These are phyloP conservation scores for Eimeria sp. DNA, from an alignment of 169 alveolate species.

Conservation along the genomic window DNA sequence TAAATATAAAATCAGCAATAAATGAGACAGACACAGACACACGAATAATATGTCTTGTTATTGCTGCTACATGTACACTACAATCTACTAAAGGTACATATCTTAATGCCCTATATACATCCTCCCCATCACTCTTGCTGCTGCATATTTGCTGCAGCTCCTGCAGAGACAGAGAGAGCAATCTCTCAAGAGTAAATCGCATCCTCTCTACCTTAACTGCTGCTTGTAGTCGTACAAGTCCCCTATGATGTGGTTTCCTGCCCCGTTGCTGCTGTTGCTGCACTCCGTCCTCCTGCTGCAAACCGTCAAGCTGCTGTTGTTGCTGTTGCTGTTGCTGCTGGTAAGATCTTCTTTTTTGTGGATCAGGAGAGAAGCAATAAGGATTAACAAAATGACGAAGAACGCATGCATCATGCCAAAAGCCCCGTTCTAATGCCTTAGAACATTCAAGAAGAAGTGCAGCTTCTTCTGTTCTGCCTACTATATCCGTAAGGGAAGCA, in stretches of 20 bases:
- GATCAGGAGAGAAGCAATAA: conserved; percentile 64
- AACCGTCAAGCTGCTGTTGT: background rate
- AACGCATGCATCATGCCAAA: conserved; percentile 77
- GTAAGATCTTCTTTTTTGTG: conserved; percentile 12
- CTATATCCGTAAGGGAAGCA: conserved; percentile 77
- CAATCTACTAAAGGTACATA: conserved; percentile 10
- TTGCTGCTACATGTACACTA: conserved; percentile 75
- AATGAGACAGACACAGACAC: conserved; percentile 50
- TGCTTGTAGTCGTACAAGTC: background rate
- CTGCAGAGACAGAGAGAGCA: background rate
- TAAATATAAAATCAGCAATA: conserved; percentile 74
- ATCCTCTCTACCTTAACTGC: conserved; percentile 2
- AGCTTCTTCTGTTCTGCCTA: conserved; percentile 62
- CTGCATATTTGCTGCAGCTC: conserved; percentile 48
- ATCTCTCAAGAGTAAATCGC: conserved; percentile 5
- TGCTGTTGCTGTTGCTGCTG: background rate
- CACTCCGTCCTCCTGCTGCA: background rate
- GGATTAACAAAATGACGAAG: conserved; percentile 82
- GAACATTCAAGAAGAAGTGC: conserved; percentile 83
- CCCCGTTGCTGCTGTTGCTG: background rate
- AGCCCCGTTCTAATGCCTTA: conserved; percentile 57
- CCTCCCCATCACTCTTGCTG: conserved; percentile 70
- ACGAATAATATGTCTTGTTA: conserved; percentile 80
- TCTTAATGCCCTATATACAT: conserved; percentile 37
- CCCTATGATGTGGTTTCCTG: background rate